A percentile compares a stretch with the other conserved stretches of the same genome.
These are phyloP conservation scores for Cercospora sesami DNA, from an alignment of 2,329 filamentous ascomycete genomes.

Conservation along the genomic window DNA sequence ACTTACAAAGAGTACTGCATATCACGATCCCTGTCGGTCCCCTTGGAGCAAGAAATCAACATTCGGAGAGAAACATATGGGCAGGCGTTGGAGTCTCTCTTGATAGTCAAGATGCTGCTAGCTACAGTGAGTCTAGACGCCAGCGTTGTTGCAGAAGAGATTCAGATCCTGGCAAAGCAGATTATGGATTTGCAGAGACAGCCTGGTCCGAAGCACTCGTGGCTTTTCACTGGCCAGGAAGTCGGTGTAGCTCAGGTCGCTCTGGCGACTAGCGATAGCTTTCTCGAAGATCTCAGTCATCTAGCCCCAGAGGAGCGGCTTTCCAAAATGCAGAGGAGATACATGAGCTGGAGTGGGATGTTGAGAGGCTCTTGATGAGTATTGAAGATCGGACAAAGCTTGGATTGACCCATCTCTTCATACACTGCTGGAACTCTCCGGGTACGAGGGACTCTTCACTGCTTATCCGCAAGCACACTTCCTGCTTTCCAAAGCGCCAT, in stretches of 20 bases:
- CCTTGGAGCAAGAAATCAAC: conserved; percentile 24
- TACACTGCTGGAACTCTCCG: background rate
- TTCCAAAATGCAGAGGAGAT: conserved; percentile 17
- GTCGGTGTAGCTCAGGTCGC: conserved; percentile 30
- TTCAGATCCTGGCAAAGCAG: conserved; percentile 33
- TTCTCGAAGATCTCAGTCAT: conserved; percentile 22
- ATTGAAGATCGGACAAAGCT: too few relatives aligned
- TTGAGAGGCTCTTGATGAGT: conserved; percentile 12
- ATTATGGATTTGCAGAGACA: conserved; percentile 36
- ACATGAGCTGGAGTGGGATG: conserved; percentile 16
- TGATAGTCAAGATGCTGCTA: conserved; percentile 30
- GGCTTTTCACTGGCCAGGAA: conserved; percentile 34
- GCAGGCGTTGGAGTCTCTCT: conserved; percentile 26
- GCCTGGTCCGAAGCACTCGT: conserved; percentile 30
- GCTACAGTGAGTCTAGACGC: conserved; percentile 28
- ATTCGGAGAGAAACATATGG: conserved; percentile 32
- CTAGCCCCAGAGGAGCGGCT: conserved; percentile 6
- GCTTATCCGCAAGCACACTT: conserved; percentile 1
- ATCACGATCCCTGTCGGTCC: conserved; percentile 22
- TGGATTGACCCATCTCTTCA: background rate
- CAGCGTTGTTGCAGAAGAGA: conserved; percentile 33
- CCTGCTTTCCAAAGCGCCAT: conserved; percentile 31
- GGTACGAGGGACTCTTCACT: background rate
- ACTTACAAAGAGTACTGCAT: conserved; percentile 33
- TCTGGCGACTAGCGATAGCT: conserved; percentile 25